Percentiles rank a stretch among this genome's conserved stretches.
These are phyloP conservation scores for Penicillium decumbens DNA, from an alignment of 2,329 filamentous ascomycete genomes.

Conservation along the genomic window DNA sequence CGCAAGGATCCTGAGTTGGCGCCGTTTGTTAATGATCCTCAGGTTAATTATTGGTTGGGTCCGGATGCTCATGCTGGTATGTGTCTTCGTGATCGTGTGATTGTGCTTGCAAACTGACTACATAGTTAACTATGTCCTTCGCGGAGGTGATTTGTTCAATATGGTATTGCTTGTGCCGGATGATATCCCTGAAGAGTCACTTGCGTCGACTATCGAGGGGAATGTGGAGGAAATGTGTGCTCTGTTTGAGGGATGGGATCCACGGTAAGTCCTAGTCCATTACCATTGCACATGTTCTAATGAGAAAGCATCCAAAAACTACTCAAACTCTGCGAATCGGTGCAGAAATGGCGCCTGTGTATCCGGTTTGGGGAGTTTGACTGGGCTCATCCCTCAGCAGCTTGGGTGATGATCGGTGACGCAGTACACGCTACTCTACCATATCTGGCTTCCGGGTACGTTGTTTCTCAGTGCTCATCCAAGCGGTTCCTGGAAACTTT, in stretches of 20 bases:
- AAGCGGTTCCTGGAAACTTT: neutral
- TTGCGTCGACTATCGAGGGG: conserved; percentile 45
- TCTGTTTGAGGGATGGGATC: conserved; percentile 56
- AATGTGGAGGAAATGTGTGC: conserved; percentile 53
- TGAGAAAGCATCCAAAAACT: conserved; percentile 49
- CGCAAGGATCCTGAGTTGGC: conserved; percentile 45
- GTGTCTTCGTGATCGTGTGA: neutral
- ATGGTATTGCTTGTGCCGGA: conserved; percentile 63
- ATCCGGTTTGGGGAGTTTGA: conserved; percentile 52
- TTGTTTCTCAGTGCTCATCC: neutral
- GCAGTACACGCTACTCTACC: conserved; percentile 62
- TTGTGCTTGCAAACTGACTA: neutral
- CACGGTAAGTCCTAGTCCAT: conserved; percentile 28
- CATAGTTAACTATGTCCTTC: conserved; percentile 56
- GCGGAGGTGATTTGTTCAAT: conserved; percentile 43
- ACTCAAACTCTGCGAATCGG: conserved; percentile 53
- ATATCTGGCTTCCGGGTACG: conserved; percentile 51
- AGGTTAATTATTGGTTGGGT: conserved; percentile 54
- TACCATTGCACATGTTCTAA: neutral
- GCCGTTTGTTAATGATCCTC: conserved; percentile 44
- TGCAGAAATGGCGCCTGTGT: conserved; percentile 59
- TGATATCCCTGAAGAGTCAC: conserved; percentile 53
- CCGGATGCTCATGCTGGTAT: conserved; percentile 47
- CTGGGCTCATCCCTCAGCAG: conserved; percentile 55
- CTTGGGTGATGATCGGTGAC: conserved; percentile 59